Evolutionary conservation across 176 grass and related monocot species (phyloP), one percentile per base, ranked within the genome.

Genomic region (Lolium perenne): DNA sequence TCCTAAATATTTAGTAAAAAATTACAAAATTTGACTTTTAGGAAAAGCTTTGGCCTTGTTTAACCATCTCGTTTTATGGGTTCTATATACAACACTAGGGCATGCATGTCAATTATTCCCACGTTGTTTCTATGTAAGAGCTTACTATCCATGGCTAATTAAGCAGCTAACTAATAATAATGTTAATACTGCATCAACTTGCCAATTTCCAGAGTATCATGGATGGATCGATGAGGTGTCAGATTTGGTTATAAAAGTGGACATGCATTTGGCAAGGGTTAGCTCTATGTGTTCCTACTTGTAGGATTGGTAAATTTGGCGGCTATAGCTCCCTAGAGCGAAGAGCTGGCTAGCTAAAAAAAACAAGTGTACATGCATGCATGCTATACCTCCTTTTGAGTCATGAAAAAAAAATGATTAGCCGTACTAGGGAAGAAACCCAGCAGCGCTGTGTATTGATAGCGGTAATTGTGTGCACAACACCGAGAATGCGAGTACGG

Each of bases 151-250:
- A 83, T 78, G 46, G 64, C 29, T 45, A 47, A 76, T 64, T 76
- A 83, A 60, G 29, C 49, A 22, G 6, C 47, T 13, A 83, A 38
- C 55, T 23, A 29, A 32, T 35, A 50, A 54, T 11, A 83, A 87
- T 87, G 89, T 6, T 83, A 48, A 86, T 59, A 4, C 15, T 78
- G 29, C 81, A 80, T 60, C 89, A 91, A 87, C 50, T 91, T 91
- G 89, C 16, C 81, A 76, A 84, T 83, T 84, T 84, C 76, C 89
- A 20, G 71, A 75, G 5, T 75, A 67, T 80, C 85, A 76, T 61
- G 5, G 76, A 80, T 61, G 5, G 68, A 75, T 61, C 5, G 76
- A 60, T 84, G 81, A 87, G 85, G 89, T 87, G 89, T 84, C 85
- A 75, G 68, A 51, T 46, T 10, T 55, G 47, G 67, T 84, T 87